These are phyloP conservation scores for Arabidopsis suecica DNA, from an alignment of 345 rosid genomes.

Conservation along the genomic window DNA sequence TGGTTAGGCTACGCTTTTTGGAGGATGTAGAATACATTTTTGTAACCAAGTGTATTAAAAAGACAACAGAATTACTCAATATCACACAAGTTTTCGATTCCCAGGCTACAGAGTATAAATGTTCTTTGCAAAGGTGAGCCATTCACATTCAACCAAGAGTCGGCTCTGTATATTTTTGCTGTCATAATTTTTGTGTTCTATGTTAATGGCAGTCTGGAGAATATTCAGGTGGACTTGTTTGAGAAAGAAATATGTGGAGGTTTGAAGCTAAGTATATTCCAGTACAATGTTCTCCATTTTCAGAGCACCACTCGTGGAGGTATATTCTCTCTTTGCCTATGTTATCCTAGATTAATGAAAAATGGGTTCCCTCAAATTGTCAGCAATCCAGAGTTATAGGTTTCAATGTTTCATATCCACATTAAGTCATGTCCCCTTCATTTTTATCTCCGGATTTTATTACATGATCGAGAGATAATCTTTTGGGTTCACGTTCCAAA, in stretches of 20 bases:
- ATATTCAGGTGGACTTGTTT: slow-evolving; percentile 76
- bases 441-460: background rate
- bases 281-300: slow-evolving; percentile 68
- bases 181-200: slow-evolving; percentile 5
- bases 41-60: slow-evolving; percentile 67
- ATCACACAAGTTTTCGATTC: slow-evolving; percentile 58
- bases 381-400: background rate
- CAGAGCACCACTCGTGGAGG: slow-evolving; percentile 59
- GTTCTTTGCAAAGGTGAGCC: slow-evolving; percentile 65
- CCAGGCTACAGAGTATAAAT: slow-evolving; percentile 42
- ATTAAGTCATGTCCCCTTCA: background rate
- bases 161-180: background rate
- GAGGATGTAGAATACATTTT: slow-evolving; percentile 66
- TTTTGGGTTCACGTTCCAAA: background rate
- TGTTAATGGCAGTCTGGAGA: slow-evolving; percentile 85
- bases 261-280: slow-evolving; percentile 63
- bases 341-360: background rate
- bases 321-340: slow-evolving; percentile 38
- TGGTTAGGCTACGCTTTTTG: slow-evolving; percentile 58
- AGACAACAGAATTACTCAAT: slow-evolving; percentile 62
- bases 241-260: slow-evolving; percentile 79
- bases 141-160: slow-evolving; percentile 13
- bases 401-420: background rate
- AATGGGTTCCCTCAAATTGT: background rate
- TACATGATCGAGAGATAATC: background rate